Percentiles rank a stretch among this genome's conserved stretches.
These are phyloP conservation scores for Tricholoma terreum DNA, from an alignment of 768 basidiomycete species.

Conservation along the genomic window DNA sequence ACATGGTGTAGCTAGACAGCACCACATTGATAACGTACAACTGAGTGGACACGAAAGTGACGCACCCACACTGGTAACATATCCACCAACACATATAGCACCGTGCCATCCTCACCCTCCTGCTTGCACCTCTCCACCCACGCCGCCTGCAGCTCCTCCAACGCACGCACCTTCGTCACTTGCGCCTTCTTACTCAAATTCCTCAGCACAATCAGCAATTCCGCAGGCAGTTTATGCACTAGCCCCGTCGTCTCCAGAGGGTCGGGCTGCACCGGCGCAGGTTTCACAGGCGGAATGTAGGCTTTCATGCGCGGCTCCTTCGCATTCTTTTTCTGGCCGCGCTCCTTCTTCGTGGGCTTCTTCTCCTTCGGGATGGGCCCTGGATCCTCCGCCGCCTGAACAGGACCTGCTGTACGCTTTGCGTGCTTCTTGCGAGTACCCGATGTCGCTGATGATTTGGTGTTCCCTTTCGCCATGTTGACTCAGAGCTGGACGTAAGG, in stretches of 20 bases:
- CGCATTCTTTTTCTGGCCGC: constrained; percentile 45
- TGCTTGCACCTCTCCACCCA: constrained; percentile 60
- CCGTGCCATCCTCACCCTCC: constrained; percentile 39
- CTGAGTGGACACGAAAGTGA: background rate
- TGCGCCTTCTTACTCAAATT: constrained; percentile 87
- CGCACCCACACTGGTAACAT: constrained; percentile 90
- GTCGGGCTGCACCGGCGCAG: constrained; percentile 69
- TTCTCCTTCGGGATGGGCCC: constrained; percentile 37
- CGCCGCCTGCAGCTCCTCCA: constrained; percentile 73
- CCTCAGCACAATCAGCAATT: constrained; percentile 78
- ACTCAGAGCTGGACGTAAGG: background rate
- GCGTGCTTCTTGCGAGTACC: constrained; percentile 94
- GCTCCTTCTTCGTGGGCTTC: constrained; percentile 50
- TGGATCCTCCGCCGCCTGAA: constrained; percentile 30
- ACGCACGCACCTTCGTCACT: constrained; percentile 76
- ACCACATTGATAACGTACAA: background rate
- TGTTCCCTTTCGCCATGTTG: constrained; percentile 39
- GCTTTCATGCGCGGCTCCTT: constrained; percentile 80
- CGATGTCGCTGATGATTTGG: constrained; percentile 78
- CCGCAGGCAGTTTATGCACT: constrained; percentile 69
- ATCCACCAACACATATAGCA: constrained; percentile 43
- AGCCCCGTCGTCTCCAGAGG: constrained; percentile 85
- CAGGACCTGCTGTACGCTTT: constrained; percentile 53
- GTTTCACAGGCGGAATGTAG: constrained; percentile 85
- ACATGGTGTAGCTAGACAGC: constrained; percentile 72